These are phyloP conservation scores for Tetrapisispora pingtungensis DNA, from an alignment of 805 yeast genomes.

Conservation along the genomic window DNA sequence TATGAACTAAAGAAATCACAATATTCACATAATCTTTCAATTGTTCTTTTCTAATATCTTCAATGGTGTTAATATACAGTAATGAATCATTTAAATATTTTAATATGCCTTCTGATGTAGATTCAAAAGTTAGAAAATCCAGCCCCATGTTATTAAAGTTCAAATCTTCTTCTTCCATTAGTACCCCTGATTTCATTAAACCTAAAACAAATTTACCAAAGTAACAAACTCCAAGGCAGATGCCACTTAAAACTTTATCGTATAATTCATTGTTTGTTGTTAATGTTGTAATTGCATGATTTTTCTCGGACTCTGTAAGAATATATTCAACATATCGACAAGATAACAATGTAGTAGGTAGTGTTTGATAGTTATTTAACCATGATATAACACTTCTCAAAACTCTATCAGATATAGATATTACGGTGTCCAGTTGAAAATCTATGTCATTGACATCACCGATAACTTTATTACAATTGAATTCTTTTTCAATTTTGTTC, in stretches of 20 bases:
- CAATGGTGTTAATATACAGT: constrained; percentile 8
- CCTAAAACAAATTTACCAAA: constrained; percentile 39
- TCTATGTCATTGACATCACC: constrained; percentile 16
- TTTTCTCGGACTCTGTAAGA: constrained; percentile 32
- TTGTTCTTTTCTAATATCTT: constrained; percentile 1
- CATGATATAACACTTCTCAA: constrained; percentile 53
- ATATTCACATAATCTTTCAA: constrained; percentile 19
- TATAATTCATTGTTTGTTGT: constrained; percentile 28
- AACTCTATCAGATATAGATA: constrained; percentile 45
- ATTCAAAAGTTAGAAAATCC: constrained; percentile 29
- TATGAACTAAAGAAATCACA: constrained; percentile 23
- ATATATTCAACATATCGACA: constrained; percentile 61
- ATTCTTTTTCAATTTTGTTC: constrained; percentile 35
- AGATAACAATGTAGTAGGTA: constrained; percentile 69
- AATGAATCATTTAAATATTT: constrained; percentile 28
- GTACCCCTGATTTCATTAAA: constrained; percentile 45
- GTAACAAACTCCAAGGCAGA: constrained; percentile 43
- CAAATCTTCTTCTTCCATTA: constrained; percentile 69
- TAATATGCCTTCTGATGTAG: constrained; percentile 15
- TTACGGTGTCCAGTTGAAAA: constrained; percentile 33
- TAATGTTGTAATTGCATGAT: constrained; percentile 10
- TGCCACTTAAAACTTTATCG: constrained; percentile 42
- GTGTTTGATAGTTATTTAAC: constrained; percentile 58
- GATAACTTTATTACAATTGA: constrained; percentile 31
- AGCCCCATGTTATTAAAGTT: constrained; percentile 54